phyloP scores from a whole-genome alignment of 345 rosid genomes.

The Erucastrum elatum region DNA sequence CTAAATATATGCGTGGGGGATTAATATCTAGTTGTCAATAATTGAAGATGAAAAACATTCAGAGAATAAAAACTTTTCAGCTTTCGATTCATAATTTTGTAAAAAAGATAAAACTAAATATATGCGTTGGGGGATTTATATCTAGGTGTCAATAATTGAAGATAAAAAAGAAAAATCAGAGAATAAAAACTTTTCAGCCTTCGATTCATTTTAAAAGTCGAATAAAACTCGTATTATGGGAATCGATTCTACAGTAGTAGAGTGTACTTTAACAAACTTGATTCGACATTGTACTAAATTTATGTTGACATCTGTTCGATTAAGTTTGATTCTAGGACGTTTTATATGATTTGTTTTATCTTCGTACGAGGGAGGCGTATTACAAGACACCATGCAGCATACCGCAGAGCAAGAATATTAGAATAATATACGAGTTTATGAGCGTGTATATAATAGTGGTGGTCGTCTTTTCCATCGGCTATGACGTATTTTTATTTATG shows the following conservation, averaged over 20 bases:
- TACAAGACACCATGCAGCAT: slow-evolving; percentile 7
- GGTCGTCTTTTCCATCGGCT: background rate
- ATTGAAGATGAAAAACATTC: no score
- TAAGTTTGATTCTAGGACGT: background rate
- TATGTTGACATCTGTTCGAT: slow-evolving; percentile 16
- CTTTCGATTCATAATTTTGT: no score
- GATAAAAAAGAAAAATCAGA: no score
- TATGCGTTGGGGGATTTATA: no score
- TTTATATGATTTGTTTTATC: background rate
- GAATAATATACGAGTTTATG: no score
- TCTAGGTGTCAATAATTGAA: no score
- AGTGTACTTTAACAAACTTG: background rate
- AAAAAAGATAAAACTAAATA: no score
- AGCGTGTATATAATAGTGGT: background rate
- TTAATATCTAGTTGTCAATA: no score
- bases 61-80: no score
- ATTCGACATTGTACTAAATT: slow-evolving; percentile 14
- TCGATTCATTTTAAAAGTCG: no score
- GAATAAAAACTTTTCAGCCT: no score
- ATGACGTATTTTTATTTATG: background rate
- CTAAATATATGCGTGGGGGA: no score
- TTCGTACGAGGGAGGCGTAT: background rate
- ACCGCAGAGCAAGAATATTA: background rate
- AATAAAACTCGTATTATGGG: background rate
- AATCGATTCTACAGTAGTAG: slow-evolving; percentile 6